Evolutionary conservation across 2,329 filamentous ascomycete species (phyloP), one percentile per base, ranked within the genome.

Genomic region (Daldinia eschscholtzii): DNA sequence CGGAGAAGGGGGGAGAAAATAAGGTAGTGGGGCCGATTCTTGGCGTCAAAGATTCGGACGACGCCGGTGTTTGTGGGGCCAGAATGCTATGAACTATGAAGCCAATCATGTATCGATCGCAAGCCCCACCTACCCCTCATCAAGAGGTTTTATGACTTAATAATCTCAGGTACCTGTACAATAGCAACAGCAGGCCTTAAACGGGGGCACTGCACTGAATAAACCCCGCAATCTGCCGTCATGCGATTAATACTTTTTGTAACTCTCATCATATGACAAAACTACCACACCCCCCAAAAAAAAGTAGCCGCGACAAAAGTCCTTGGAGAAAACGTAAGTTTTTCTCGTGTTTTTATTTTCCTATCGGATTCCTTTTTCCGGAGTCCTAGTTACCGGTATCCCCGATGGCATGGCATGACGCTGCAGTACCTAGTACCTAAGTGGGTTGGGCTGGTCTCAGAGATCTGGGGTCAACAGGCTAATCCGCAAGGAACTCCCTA

Each of bases 221-320:
- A 48, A 23, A 59, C 67, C 67, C 67, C 67, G 60, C 67, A 67
- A 15, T 53, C 6, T 59, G 53, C 53, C 53, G 53, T 70, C 39
- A 52, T 56, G 30, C 67, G 63, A 57, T 57, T 20, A 9, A 57
- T 57, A 48, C 35, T 50, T 57, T 35, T 56, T 18, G 33, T 35
- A 41, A 55, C 35, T 46, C 57, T n/a, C 67, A 68, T 66, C 65
- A 71, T 68, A 68, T 68, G 65, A 70, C 65, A 35, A 35, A 52
- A 42, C 7, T 26, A 15, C 59, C 20, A 6, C 2, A 39, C 12
- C 30, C n/a, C 13, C 18, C n/a, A n/a, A n/a, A 3, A 12, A 39
- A 10, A 39, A 26, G 53, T 20, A 10, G 46, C 44, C 55, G 41
- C 44, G 20, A 23, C 35, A 58, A 39, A 52, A 52, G 30, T 57